Evolutionary conservation across 805 yeast species (phyloP).

Genomic region (Starmera caribaea): DNA sequence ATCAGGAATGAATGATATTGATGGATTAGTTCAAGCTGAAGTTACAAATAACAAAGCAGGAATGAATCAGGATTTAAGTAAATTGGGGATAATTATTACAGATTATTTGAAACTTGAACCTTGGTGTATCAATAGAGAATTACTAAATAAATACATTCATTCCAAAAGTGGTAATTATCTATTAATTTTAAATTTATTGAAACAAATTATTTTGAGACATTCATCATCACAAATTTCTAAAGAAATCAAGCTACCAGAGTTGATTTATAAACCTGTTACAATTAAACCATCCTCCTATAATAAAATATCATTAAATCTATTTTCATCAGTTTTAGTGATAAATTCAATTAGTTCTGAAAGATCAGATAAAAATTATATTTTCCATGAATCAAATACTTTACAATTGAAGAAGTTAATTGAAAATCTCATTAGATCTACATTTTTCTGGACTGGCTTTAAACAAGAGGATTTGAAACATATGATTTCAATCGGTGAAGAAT

Average conservation of each 20-base stretch:
- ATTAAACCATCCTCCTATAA: slow-evolving; percentile 57
- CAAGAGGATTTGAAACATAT: slow-evolving; percentile 46
- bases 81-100: slow-evolving; percentile 41
- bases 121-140: slow-evolving; percentile 34
- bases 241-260: slow-evolving; percentile 47
- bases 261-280: slow-evolving; percentile 49
- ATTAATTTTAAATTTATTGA: slow-evolving; percentile 32
- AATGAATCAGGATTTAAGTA: slow-evolving; percentile 36
- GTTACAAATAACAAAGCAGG: too few species aligned
- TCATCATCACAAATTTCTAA: slow-evolving; percentile 39
- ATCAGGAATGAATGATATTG: slow-evolving; percentile 37
- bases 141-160: slow-evolving; percentile 36
- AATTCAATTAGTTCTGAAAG: slow-evolving; percentile 70
- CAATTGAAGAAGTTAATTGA: slow-evolving; percentile 48
- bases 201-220: slow-evolving; percentile 48
- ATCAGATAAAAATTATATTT: slow-evolving; percentile 60
- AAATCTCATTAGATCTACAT: slow-evolving; percentile 57
- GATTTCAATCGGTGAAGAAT: slow-evolving; percentile 35
- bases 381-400: slow-evolving; percentile 45
- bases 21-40: too few species aligned
- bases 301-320: slow-evolving; percentile 50
- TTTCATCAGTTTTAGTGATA: slow-evolving; percentile 57
- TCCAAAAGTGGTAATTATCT: slow-evolving; percentile 29
- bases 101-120: slow-evolving; percentile 53
- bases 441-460: slow-evolving; percentile 70